Conservation (phyloP, 257 asterid species). For the Echium plantagineum region DNA sequence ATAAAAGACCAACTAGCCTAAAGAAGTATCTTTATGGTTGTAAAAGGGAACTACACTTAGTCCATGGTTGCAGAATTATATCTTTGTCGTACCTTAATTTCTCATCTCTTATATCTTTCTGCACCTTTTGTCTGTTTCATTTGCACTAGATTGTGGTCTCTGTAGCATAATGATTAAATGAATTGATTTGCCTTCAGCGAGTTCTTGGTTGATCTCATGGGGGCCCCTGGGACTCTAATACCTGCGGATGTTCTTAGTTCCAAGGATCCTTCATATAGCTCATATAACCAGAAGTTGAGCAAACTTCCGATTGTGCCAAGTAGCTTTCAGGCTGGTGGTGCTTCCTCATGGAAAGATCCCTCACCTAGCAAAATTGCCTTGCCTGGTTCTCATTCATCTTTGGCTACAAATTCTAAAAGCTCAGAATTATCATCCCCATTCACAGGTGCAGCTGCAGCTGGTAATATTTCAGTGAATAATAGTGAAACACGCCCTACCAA, state of each 20-base stretch:
- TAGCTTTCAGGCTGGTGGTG: conserved; percentile 23
- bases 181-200: conserved; percentile 54
- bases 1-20: no score
- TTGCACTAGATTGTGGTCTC: conserved; percentile 3
- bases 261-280: conserved; percentile 52
- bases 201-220: conserved; percentile 99
- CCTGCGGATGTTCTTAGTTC: conserved; percentile 78
- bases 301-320: conserved; percentile 38
- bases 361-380: conserved; percentile 28
- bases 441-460: conserved; percentile 27
- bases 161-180: conserved; percentile 10
- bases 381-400: conserved; percentile 25
- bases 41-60: no score
- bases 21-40: no score
- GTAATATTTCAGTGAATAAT: conserved; percentile 32
- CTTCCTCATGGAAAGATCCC: conserved; percentile 18
- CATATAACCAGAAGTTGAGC: conserved; percentile 35
- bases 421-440: conserved; percentile 28
- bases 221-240: conserved; percentile 95
- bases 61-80: neutral
- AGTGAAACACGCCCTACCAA: conserved; percentile 31
- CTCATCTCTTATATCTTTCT: neutral
- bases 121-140: neutral
- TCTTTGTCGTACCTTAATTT: neutral
- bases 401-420: conserved; percentile 29